Evolutionary conservation across 2,329 filamentous ascomycete species (phyloP).

Genomic region (Diaporthe caulivora): DNA sequence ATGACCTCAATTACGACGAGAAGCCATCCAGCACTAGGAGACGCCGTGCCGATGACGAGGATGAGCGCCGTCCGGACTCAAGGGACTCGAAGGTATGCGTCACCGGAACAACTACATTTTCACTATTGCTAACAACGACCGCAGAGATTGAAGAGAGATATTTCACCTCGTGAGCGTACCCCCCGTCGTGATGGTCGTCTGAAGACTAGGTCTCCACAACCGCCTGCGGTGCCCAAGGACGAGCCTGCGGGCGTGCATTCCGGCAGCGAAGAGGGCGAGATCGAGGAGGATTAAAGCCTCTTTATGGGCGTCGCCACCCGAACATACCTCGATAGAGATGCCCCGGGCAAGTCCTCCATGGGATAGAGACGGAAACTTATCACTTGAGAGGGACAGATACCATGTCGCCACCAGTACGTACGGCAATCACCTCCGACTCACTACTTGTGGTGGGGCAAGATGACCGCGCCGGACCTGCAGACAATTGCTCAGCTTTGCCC

Average conservation of each 20-base stretch:
- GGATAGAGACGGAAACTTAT: neutral
- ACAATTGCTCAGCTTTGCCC: slow-evolving; percentile 27
- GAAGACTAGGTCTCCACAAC: slow-evolving; percentile 66
- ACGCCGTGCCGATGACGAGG: slow-evolving; percentile 81
- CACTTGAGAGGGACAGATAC: slow-evolving; percentile 10
- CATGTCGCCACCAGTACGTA: slow-evolving; percentile 40
- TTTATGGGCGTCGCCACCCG: slow-evolving; percentile 39
- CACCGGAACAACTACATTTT: slow-evolving; percentile 29
- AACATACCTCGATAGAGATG: slow-evolving; percentile 39
- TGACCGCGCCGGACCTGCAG: slow-evolving; percentile 40
- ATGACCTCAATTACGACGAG: slow-evolving; percentile 91
- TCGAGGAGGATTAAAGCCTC: slow-evolving; percentile 79
- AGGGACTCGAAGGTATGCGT: slow-evolving; percentile 75
- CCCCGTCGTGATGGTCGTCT: slow-evolving; percentile 68
- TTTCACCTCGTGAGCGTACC: slow-evolving; percentile 71
- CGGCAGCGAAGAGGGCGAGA: slow-evolving; percentile 97
- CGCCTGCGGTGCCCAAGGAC: slow-evolving; percentile 54
- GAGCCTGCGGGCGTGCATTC: slow-evolving; percentile 78
- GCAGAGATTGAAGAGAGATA: slow-evolving; percentile 70
- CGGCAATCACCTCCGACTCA: slow-evolving; percentile 39
- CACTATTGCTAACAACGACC: neutral
- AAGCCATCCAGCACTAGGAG: slow-evolving; percentile 78
- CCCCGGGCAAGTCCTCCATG: neutral
- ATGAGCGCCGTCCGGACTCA: slow-evolving; percentile 72
- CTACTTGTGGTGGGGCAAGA: slow-evolving; percentile 39